Conservation (phyloP, 23 red algal genomes). For the Cyanidium caldarium region DNA sequence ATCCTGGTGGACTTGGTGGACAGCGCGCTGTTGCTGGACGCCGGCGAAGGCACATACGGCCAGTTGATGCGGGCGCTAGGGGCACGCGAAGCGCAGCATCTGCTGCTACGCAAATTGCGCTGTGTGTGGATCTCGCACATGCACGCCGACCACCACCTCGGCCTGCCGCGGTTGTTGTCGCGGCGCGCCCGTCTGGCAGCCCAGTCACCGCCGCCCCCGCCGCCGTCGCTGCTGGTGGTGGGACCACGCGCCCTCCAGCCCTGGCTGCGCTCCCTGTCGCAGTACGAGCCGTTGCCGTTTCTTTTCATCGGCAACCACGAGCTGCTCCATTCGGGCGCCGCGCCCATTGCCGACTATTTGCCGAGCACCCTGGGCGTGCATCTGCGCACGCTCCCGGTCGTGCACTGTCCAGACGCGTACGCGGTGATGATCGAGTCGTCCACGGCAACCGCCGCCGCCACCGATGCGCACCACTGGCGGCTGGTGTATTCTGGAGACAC, state of each 20-base stretch:
- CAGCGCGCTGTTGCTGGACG: conserved; percentile 54
- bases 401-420: conserved; percentile 71
- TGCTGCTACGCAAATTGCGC: conserved; percentile 9
- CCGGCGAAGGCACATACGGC: conserved; percentile 91
- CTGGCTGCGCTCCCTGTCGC: conserved; percentile 28
- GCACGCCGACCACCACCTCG: conserved; percentile 97
- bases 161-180: conserved; percentile 37
- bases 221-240: conserved; percentile 33
- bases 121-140: conserved; percentile 89
- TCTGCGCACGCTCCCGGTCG: conserved; percentile 40
- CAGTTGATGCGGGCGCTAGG: conserved; percentile 74
- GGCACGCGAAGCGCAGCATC: conserved; percentile 2
- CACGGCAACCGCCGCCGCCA: background rate
- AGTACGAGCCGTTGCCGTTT: conserved; percentile 17
- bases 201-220: conserved; percentile 2
- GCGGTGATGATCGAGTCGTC: conserved; percentile 39
- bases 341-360: conserved; percentile 42
- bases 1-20: conserved; percentile 55
- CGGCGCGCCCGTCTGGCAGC: conserved; percentile 13
- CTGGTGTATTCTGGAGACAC: conserved; percentile 96
- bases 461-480: conserved; percentile 23
- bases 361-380: conserved; percentile 55
- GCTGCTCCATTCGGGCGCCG: conserved; percentile 33
- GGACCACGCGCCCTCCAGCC: conserved; percentile 35
- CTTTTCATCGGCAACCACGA: conserved; percentile 39